phyloP scores from a whole-genome alignment of 345 rosid species.

The Gossypium longicalyx region DNA sequence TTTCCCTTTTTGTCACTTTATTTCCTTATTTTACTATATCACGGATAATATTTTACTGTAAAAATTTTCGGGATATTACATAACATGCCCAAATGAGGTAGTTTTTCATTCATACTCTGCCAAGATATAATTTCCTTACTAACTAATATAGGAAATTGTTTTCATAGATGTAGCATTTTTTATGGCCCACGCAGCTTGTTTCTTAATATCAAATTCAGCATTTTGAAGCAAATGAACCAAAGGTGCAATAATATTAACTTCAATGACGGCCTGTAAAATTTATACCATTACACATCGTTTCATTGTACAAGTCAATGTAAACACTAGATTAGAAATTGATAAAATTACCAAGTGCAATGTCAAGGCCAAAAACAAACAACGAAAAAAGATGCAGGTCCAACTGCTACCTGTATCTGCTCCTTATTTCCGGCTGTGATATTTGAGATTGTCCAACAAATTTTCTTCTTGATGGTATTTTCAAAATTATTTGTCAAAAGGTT shows the following conservation, averaged over 20 bases:
- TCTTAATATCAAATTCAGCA: slow-evolving; percentile 84
- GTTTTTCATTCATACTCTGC: neutral
- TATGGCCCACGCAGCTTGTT: slow-evolving; percentile 85
- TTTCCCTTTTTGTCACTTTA: too few relatives aligned
- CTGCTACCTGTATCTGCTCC: slow-evolving; percentile 74
- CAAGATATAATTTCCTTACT: neutral
- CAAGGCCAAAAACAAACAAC: too few relatives aligned
- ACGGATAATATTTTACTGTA: too few relatives aligned
- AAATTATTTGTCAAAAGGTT: slow-evolving; percentile 56
- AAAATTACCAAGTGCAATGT: too few relatives aligned
- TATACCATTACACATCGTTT: neutral
- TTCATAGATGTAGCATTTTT: slow-evolving; percentile 79
- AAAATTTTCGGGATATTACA: too few relatives aligned
- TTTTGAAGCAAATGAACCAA: slow-evolving; percentile 59
- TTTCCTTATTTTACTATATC: too few relatives aligned
- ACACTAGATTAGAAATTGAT: neutral
- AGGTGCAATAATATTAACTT: slow-evolving; percentile 59
- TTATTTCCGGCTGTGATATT: slow-evolving; percentile 84
- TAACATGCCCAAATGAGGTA: neutral
- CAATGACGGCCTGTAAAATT: slow-evolving; percentile 52
- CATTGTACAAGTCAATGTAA: neutral
- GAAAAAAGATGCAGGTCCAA: neutral
- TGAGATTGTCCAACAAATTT: slow-evolving; percentile 93
- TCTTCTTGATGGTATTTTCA: slow-evolving; percentile 87
- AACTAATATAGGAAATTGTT: neutral